phyloP scores from a whole-genome alignment of 345 rosid species.

The Arabidopsis arenosa region DNA sequence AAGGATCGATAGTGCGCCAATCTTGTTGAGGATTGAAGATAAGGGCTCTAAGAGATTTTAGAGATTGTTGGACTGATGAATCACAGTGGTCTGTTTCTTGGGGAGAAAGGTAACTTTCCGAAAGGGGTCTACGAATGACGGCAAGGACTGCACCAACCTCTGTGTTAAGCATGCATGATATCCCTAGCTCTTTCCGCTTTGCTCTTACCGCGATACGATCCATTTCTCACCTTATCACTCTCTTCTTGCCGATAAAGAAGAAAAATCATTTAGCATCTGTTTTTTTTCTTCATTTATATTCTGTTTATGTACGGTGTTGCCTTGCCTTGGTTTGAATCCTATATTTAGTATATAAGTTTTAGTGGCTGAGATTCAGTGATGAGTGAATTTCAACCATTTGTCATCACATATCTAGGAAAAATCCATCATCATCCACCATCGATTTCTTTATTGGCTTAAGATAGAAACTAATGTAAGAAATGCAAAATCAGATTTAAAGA shows the following conservation, averaged over 20 bases:
- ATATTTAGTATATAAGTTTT: conserved; percentile 35
- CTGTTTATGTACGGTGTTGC: conserved; percentile 32
- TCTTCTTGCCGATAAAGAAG: conserved; percentile 5
- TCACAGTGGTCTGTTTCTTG: conserved; percentile 63
- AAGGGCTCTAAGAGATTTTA: conserved; percentile 76
- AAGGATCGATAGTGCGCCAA: conserved; percentile 81
- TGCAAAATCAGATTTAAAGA: not conserved
- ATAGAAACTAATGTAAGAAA: not conserved
- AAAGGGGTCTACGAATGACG: conserved; percentile 67
- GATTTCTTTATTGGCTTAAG: conserved; percentile 25
- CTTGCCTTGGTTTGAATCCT: not conserved
- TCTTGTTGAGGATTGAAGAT: conserved; percentile 93
- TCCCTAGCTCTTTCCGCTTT: conserved; percentile 62
- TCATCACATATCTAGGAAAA: conserved; percentile 27
- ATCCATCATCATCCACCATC: conserved; percentile 18
- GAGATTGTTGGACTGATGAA: conserved; percentile 60
- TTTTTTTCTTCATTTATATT: not conserved
- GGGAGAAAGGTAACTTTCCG: conserved; percentile 48
- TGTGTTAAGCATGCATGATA: conserved; percentile 93
- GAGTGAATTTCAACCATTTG: conserved; percentile 40
- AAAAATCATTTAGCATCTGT: not conserved
- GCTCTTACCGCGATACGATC: conserved; percentile 41
- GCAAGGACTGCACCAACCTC: conserved; percentile 90
- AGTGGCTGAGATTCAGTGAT: conserved; percentile 43
- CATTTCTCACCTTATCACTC: conserved; percentile 24